Evolutionary conservation across 208 protist species (phyloP), one percentile per base, ranked within the genome.

Genomic region (Chromosphaera perkinsii): DNA sequence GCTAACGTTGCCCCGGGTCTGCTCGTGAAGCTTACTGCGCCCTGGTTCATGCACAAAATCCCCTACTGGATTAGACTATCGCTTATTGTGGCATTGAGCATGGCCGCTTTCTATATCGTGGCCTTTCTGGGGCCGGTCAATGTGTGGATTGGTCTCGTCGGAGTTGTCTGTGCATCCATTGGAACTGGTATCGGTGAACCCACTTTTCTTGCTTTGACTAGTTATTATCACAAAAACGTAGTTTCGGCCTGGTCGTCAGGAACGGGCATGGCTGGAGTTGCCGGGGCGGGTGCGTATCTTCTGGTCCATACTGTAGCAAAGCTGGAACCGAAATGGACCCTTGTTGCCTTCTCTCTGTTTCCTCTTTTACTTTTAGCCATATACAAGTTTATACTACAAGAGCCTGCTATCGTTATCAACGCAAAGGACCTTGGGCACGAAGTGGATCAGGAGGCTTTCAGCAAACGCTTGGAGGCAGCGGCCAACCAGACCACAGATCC

Each of bases 201-300:
- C 20, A 54, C 48, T 24, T 54, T 54, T 24, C 48, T 54, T 12
- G 48, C 48, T 24, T 29, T 54, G 48, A 54, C 48, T 29, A 54
- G 48, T 24, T 54, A 24, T 24, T 54, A 54, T 29, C 48, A 54
- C 20, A n/a, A n/a, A n/a, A n/a, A n/a, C n/a, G n/a, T n/a, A 54
- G 49, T 54, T 12, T 54, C 49, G 22, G 49, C 49, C 10, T 54
- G 49, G 49, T 54, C 49, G 22, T 54, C 49, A 27, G 49, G 49
- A 31, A 54, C 49, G 9, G 49, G 49, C 14, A 54, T 54, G 49
- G 49, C 49, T 24, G 49, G 49, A 12, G 49, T 24, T 14, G 49
- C 49, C 17, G 49, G 49, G 10, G 14, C 49, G 14, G n/a, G 20
- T 27, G 20, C 49, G 14, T 54, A 54, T 27, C 0, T 54, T n/a